Conservation (phyloP, 1,284 basidiomycete genomes). For the Ceratobasidium sp. region DNA sequence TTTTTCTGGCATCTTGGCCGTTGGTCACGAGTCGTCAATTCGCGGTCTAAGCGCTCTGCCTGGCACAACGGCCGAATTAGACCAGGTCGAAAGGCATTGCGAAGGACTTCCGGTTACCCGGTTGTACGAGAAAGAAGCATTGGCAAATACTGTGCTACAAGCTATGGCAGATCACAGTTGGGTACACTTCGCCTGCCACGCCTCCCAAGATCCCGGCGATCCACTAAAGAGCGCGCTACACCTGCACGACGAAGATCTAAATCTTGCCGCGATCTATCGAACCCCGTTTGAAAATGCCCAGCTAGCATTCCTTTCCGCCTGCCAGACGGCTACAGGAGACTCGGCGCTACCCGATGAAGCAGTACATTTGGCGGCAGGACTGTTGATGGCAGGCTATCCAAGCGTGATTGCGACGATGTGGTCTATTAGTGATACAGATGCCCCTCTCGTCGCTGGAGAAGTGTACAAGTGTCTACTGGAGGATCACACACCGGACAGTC, state of each 20-base stretch:
- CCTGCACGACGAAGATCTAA: too few species aligned
- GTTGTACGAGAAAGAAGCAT: neutral
- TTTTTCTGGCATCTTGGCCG: neutral
- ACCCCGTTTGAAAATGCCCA: too few species aligned
- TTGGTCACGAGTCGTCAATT: slow-evolving; percentile 2
- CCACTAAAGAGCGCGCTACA: too few species aligned
- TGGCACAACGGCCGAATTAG: slow-evolving; percentile 3
- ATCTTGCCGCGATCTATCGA: too few species aligned
- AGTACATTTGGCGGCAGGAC: slow-evolving; percentile 5
- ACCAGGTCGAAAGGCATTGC: neutral
- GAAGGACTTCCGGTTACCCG: neutral
- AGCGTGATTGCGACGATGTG: slow-evolving; percentile 5
- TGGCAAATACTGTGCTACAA: neutral
- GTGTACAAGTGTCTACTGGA: neutral
- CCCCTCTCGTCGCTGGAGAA: too few species aligned
- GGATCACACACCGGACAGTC: neutral
- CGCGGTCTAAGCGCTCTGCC: neutral
- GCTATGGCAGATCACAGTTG: neutral
- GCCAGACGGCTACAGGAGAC: slow-evolving; percentile 22
- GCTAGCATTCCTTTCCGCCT: slow-evolving; percentile 3
- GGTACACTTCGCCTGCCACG: slow-evolving; percentile 21
- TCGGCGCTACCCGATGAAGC: neutral
- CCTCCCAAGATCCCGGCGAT: neutral
- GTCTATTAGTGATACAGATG: neutral
- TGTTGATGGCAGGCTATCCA: slow-evolving; percentile 15